These are phyloP conservation scores for Tuctoria greenei DNA, from an alignment of 176 grass and related monocot species.

Conservation along the genomic window DNA sequence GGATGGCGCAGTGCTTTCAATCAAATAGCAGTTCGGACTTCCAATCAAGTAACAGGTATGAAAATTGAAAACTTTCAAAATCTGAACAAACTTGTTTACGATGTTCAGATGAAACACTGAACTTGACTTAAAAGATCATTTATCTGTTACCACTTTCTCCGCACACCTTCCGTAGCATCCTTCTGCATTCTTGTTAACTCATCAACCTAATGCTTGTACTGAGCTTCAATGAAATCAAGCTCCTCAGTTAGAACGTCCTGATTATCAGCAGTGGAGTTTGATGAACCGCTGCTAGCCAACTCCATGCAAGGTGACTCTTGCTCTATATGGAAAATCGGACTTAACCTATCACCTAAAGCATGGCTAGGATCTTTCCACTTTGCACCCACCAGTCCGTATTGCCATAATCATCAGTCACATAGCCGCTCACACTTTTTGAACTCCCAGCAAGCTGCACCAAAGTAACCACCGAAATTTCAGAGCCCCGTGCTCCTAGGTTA, in stretches of 20 bases:
- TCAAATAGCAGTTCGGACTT: too few species aligned
- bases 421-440: conserved; percentile 49
- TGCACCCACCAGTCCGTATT: conserved; percentile 45
- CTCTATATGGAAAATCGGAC: conserved; percentile 38
- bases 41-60: too few species aligned
- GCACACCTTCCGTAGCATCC: conserved; percentile 53
- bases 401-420: conserved; percentile 37
- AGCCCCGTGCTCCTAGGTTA: conserved; percentile 48
- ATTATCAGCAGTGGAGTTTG: conserved; percentile 35
- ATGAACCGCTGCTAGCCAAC: conserved; percentile 37
- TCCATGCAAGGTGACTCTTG: conserved; percentile 29
- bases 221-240: conserved; percentile 67
- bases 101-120: conserved; percentile 37
- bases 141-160: conserved; percentile 45
- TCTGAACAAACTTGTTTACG: conserved; percentile 29
- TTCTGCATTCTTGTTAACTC: conserved; percentile 70
- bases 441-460: conserved; percentile 43
- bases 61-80: too few species aligned
- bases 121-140: conserved; percentile 33
- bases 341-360: conserved; percentile 29
- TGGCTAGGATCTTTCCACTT: conserved; percentile 9
- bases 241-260: conserved; percentile 53
- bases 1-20: too few species aligned
- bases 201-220: conserved; percentile 61
- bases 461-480: conserved; percentile 39